These are phyloP conservation scores for Penicillium sp. DNA, from an alignment of 2,329 filamentous ascomycete species.

Conservation along the genomic window DNA sequence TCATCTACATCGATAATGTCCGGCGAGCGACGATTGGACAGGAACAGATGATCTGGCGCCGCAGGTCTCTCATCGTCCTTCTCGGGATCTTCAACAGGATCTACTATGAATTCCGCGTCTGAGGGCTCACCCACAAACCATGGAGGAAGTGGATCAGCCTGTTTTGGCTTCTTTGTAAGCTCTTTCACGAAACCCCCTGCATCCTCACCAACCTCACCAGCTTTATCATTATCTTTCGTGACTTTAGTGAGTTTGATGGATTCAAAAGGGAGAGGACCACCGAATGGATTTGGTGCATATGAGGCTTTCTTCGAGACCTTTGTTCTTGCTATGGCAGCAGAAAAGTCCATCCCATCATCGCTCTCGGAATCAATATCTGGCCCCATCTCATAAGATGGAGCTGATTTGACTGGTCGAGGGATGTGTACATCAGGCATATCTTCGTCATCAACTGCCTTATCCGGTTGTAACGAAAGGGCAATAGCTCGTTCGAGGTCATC, in stretches of 20 bases:
- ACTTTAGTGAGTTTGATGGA: constrained; percentile 61
- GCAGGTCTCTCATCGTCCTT: constrained; percentile 14
- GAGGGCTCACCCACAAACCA: constrained; percentile 39
- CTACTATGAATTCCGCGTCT: constrained; percentile 27
- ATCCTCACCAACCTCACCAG: constrained; percentile 47
- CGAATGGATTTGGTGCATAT: constrained; percentile 48
- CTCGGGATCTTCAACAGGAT: constrained; percentile 19
- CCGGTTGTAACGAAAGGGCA: constrained; percentile 62
- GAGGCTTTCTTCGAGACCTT: constrained; percentile 49
- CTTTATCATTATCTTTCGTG: constrained; percentile 31
- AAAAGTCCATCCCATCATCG: constrained; percentile 69
- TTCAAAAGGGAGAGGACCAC: constrained; percentile 82
- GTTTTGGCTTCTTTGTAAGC: constrained; percentile 23
- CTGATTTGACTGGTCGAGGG: constrained; percentile 43
- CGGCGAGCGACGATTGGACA: constrained; percentile 27
- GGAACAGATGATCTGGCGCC: constrained; percentile 21
- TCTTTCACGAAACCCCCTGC: constrained; percentile 59
- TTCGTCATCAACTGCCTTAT: constrained; percentile 34
- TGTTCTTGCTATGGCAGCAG: constrained; percentile 64
- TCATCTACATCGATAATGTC: constrained; percentile 37
- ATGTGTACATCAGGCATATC: constrained; percentile 29
- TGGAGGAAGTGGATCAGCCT: constrained; percentile 34
- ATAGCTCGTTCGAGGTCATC: constrained; percentile 75
- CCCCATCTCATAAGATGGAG: constrained; percentile 16
- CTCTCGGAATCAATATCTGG: constrained; percentile 41